Base-by-base conservation (phyloP, 345 rosid species). In the Brassica incana region DNA sequence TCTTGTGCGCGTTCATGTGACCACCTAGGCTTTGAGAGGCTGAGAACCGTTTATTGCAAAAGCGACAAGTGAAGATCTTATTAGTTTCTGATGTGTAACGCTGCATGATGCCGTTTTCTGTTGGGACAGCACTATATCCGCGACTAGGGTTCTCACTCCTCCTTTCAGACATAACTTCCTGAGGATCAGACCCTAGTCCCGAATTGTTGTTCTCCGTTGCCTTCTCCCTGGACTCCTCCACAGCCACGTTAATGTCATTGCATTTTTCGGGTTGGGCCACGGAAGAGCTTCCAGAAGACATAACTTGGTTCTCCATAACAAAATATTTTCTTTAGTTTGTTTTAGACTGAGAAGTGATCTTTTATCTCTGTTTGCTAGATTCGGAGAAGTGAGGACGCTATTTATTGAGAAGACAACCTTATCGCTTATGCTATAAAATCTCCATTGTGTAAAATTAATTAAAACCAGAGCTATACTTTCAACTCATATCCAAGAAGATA, bases 1-100 rank as follows among this genome's bases (percentile, higher is more conserved):
- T 86, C 83, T 88, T 92, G 90, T 94, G 98, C 7, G 93, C 93
- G 75, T 92, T 94, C 77, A 90, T 97, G 85, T 94, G 98, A 83
- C 98, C 96, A 3, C 98, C 97, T 23, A 94, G 88, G 50, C 97
- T 96, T 80, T 94, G 98, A 40, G 93, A 87, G 62, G 92, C 86
- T 81, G 86, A 87, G 86, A 92, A 94, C 66, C 40, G 58, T 0
- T 40, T 54, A 50, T 14, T 5, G 35, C 83, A 80, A 56, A 80
- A 75, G 2, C 58, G 50, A 80, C 83, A 80, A 52, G 62, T 29
- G 43, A 11, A 80, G 54, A 64, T 56, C 72, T 75, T 80, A 3
- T 56, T 75, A 5, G 68, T 70, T 38, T 20, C 65, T 40, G 83
- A 7, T 2, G 76, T 75, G 43, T 70, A 80, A 69, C 56, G 5